Conservation (phyloP, 768 basidiomycete species). For the Hygrophoropsis aurantiaca region DNA sequence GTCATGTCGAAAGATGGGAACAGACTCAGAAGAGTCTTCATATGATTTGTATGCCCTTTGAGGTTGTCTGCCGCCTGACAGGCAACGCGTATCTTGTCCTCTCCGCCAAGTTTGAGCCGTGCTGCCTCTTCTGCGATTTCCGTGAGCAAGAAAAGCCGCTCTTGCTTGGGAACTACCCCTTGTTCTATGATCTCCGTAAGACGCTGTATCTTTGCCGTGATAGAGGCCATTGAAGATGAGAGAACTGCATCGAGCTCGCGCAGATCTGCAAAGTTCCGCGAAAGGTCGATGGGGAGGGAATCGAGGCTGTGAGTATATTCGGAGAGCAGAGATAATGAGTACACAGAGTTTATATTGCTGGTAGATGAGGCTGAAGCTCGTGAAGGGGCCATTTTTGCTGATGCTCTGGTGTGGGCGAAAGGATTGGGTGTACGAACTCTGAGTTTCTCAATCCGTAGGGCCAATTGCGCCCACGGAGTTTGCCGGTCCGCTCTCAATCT, state of each 20-base stretch:
- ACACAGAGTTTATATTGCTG: conserved; percentile 43
- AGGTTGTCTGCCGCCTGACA: conserved; percentile 89
- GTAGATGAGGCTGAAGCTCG: conserved; percentile 27
- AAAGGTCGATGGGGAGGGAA: conserved; percentile 90
- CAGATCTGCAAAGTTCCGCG: conserved; percentile 91
- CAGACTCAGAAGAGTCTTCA: conserved; percentile 58
- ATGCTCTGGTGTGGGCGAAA: conserved; percentile 12
- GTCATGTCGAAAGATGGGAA: conserved; percentile 64
- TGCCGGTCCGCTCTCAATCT: conserved; percentile 27
- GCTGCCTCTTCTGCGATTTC: conserved; percentile 95
- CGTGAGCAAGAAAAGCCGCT: conserved; percentile 81
- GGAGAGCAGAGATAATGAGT: conserved; percentile 67
- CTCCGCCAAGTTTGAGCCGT: conserved; percentile 88
- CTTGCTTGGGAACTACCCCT: conserved; percentile 55
- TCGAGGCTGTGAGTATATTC: conserved; percentile 93
- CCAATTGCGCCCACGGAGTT: conserved; percentile 15
- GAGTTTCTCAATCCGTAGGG: background rate
- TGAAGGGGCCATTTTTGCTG: conserved; percentile 36
- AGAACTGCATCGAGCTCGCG: conserved; percentile 98
- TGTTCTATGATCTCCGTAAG: conserved; percentile 79
- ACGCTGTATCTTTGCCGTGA: conserved; percentile 75
- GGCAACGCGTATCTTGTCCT: conserved; percentile 97
- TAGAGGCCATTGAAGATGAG: conserved; percentile 78
- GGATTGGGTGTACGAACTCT: too few species aligned
- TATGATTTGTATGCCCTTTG: conserved; percentile 60